Base-by-base conservation (phyloP, 192 early-diverging fungal genomes). In the Podila epigama region DNA sequence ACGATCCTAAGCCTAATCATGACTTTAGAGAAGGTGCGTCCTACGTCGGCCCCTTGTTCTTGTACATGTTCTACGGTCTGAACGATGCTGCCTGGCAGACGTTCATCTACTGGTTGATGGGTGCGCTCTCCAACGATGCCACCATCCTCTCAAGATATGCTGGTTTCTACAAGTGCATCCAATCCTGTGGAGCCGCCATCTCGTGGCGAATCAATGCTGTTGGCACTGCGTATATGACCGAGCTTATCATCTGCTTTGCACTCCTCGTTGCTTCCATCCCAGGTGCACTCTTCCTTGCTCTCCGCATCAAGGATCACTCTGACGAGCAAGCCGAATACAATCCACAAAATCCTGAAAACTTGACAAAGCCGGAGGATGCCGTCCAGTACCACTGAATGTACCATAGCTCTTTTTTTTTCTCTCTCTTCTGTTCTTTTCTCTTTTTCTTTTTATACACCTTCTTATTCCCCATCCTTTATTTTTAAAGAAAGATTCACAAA, bases 121-220 rank as follows among this genome's bases (percentile, higher is more conserved):
- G 92, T 34, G 84, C 92, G 28, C 73, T 93, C 55, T 87, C 91
- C 12, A 94, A 94, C 79, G 90, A 95, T 72, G 82, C 84, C 62
- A 84, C 85, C 63, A 71, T 81, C 60, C 79, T 87, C 55, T 82
- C 91, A 25, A 87, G 89, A 39, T 92, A 88, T 66, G 84, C 86
- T 63, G 93, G 92, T 7, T 93, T 90, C 83, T 95, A 95, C 88
- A 95, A 95, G 86, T 89, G 88, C 51, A 89, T 93, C 50, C 93
- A 95, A 84, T 90, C 87, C 63, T 84, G 87, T 63, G 90, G 84
- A 9, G 84, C 70, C 36, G 91, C 88, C 52, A 82, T 92, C 41
- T 79, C 87, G 5, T 87, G 89, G 84, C 86, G 89, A 60, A 64
- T 91, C 53, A 89, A 88, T 58, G 85, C 89, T 44, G 28, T 71